Evolutionary conservation across 2,329 filamentous ascomycete genomes (phyloP), one percentile per base, ranked within the genome.

Genomic region (Calonectria hawksworthii): DNA sequence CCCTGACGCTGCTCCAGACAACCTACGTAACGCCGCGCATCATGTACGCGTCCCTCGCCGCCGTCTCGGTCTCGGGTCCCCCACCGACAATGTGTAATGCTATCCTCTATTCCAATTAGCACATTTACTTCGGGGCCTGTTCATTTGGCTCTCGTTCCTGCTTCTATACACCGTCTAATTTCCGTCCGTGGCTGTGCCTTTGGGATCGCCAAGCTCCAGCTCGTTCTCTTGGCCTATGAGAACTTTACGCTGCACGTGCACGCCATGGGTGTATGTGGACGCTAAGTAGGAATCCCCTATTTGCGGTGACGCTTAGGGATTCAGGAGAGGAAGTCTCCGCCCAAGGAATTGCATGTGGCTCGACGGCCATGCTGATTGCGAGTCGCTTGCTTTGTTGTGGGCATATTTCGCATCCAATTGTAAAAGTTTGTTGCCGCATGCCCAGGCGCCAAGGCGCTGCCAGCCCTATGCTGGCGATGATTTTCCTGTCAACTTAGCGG

Each of bases 11-110:
- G 56, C 56, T 61, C 36, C 34, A 41, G 34, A n/a, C 32, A 16
- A 36, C 38, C 38, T 68, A 76, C 73, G 61, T 72, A 76, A 73
- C 59, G 59, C 54, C 32, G 73, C 69, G 50, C 11, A 47, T 47
- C 44, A 47, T 23, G 21, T 73, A 76, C 74, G 72, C 26, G 38
- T 41, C 59, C 66, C 59, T 56, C 56, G 56, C 69, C 50, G 63
- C 41, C 52, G 30, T 59, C 52, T 68, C 21, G 51, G 36, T 65
- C 10, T 54, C 47, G 44, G 61, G 28, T 64, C 52, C 56, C 41
- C 32, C 65, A 50, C 70, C 70, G 44, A 50, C 54, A 21, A 14
- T 56, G 51, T 26, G 50, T 21, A 71, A 65, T 44, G 59, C 36
- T 30, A 34, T 63, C 47, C 47, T 71, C 44, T 51, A 47, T 30